These are phyloP conservation scores for Bryopsis sp. DNA, from an alignment of 139 green algal genomes.

Conservation along the genomic window DNA sequence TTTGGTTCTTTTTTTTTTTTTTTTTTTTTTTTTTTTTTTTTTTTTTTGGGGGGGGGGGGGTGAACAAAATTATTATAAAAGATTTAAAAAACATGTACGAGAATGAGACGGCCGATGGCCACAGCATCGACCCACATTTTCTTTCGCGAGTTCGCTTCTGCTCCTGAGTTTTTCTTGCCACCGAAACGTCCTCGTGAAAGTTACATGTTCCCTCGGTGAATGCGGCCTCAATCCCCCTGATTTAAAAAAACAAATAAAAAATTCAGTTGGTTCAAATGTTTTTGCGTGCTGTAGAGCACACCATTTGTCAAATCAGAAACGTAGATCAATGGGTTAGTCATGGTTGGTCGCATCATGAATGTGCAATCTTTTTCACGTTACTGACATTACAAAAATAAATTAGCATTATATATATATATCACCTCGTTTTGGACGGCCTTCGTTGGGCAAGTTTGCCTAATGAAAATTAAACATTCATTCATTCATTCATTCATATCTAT, in stretches of 20 bases:
- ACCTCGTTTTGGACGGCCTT: no score
- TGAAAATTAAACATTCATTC: no score
- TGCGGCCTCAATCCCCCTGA: no score
- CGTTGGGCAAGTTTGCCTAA: no score
- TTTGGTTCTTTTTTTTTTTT: neutral
- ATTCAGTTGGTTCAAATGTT: constrained; percentile 3
- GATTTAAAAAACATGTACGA: neutral
- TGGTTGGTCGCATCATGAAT: neutral
- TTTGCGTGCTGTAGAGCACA: no score
- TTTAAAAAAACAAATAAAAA: neutral
- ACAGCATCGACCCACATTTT: neutral
- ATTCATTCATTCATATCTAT: neutral
- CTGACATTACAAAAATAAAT: neutral
- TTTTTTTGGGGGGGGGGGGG: neutral
- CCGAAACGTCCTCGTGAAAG: neutral
- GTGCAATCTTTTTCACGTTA: neutral
- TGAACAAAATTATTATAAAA: constrained; percentile 6
- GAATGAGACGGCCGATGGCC: neutral
- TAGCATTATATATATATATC: neutral
- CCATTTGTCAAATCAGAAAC: neutral
- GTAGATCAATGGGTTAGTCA: neutral
- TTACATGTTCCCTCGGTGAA: neutral
- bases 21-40: neutral
- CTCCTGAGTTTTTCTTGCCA: neutral
- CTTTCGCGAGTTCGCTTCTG: neutral